Conservation (phyloP, 768 basidiomycete genomes). For the Leccinum olivaceopallidum region DNA sequence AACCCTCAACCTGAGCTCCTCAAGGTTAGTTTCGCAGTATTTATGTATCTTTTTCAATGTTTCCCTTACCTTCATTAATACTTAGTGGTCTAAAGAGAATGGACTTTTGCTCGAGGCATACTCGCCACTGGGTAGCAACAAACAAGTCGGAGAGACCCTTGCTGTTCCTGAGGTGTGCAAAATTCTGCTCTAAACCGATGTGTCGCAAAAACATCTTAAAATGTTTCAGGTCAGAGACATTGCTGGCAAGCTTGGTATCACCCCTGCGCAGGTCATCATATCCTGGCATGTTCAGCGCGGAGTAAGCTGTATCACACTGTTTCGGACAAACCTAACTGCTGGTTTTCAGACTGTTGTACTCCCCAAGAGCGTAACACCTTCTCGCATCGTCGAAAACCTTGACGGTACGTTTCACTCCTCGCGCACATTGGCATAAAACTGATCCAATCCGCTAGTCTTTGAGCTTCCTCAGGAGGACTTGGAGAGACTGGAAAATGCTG, state of each 20-base stretch:
- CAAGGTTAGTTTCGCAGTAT: constrained; percentile 39
- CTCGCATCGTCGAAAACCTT: constrained; percentile 69
- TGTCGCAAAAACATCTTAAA: background rate
- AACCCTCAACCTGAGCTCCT: constrained; percentile 78
- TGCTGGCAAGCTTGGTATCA: constrained; percentile 62
- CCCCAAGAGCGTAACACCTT: constrained; percentile 75
- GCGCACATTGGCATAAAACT: background rate
- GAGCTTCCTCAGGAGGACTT: constrained; percentile 41
- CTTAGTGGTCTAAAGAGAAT: constrained; percentile 67
- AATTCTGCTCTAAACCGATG: background rate
- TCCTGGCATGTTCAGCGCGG: constrained; percentile 80
- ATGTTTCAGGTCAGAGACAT: constrained; percentile 49
- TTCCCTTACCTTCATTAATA: background rate
- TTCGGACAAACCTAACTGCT: background rate
- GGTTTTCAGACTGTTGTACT: constrained; percentile 59
- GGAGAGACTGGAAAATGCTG: constrained; percentile 41
- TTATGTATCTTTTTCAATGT: background rate
- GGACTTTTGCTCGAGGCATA: constrained; percentile 70
- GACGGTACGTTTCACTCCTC: constrained; percentile 40
- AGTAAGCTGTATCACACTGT: constrained; percentile 38
- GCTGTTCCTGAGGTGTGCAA: constrained; percentile 51
- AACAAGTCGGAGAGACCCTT: constrained; percentile 58
- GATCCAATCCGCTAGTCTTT: constrained; percentile 23
- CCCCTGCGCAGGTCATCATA: constrained; percentile 73
- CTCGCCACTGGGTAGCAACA: constrained; percentile 69